Base-by-base conservation (phyloP, 2,329 filamentous ascomycete genomes). In the Hyphodiscus sp. region DNA sequence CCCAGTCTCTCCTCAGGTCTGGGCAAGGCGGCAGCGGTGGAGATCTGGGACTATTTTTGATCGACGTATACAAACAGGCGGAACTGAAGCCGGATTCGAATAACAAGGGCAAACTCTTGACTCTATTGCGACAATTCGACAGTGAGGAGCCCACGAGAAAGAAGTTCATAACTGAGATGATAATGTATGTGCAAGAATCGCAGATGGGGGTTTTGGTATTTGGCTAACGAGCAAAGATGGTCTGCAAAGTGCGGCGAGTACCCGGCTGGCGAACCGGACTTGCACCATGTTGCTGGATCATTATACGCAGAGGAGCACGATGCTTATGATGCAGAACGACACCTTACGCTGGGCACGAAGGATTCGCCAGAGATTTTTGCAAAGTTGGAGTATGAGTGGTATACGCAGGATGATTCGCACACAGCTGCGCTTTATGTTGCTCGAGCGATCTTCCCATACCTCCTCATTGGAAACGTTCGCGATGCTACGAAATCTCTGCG, bases 11-110 rank as follows among this genome's bases (percentile, higher is more conserved):
- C 10, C 80, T 99, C 44, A 87, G 90, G 69, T 91, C 92, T 23
- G 90, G 89, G n/a, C 91, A 96, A 71, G 91, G 91, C 51, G 91
- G 91, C 38, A 95, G 89, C 61, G 94, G 92, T 53, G 92, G 91
- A 47, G 94, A 99, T 69, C 74, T 99, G 56, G 89, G 87, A 66
- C 79, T 94, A 67, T 82, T 96, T 73, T 76, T 99, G 59, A 79
- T 95, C 59, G 94, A 96, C 59, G 89, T 95, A 52, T 96, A 95
- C 76, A 86, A 85, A 67, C 91, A 96, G 73, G 89, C 87, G 4
- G 86, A 87, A 71, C 79, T 91, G 65, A 84, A 81, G 73, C 83
- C 86, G 16, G 87, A 95, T 69, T 76, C 85, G n/a, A 76, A 75
- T 47, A 83, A 80, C 69, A 89, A 89, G 72, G 87, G 84, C 57